Evolutionary conservation across 768 basidiomycete genomes (phyloP), one percentile per base, ranked within the genome.

Genomic region (Favolaschia claudopus): DNA sequence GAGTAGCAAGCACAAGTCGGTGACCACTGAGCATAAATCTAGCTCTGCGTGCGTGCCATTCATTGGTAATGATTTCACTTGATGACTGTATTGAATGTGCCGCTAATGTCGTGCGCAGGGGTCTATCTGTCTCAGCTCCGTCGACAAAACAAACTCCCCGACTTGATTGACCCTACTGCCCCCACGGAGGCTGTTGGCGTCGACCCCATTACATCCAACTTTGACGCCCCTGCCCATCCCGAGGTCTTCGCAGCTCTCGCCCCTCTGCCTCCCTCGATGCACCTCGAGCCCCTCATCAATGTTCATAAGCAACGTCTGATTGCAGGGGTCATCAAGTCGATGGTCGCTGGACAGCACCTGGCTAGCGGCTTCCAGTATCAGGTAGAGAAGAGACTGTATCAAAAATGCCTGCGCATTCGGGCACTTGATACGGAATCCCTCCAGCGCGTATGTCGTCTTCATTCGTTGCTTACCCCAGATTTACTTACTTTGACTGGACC

Each of bases 301-400:
- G 89, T 95, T 7, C 91, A 94, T 73, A 94, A 95, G 73, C 93
- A 95, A 69, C 85, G 93, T 32, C 75, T 89, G 64, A 90, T 92
- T 49, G 91, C 93, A 10, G 84, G 83, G 15, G 88, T 92, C 37
- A 91, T 94, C 76, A 92, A 93, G 71, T 82, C 85, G 7, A 76
- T 94, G 52, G 91, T 94, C 8, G 86, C 89, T 10, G 91, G 91
- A 2, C 93, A 94, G 69, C 93, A 94, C 66, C 82, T 93, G 10
- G 90, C 93, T 2, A 86, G 88, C 56, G 84, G 84, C 25, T 80
- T 92, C 27, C 84, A 90, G 34, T 89, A 85, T 62, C 80, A 84
- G 27, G 75, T 88, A 32, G 91, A 94, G 73, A 89, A 87, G 76
- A 89, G 85, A 72, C 72, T 92, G 43, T 91, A 90, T 76, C 88